Evolutionary conservation across 176 grass and related monocot genomes (phyloP), one percentile per base, ranked within the genome.

Genomic region (Juncus effusus): DNA sequence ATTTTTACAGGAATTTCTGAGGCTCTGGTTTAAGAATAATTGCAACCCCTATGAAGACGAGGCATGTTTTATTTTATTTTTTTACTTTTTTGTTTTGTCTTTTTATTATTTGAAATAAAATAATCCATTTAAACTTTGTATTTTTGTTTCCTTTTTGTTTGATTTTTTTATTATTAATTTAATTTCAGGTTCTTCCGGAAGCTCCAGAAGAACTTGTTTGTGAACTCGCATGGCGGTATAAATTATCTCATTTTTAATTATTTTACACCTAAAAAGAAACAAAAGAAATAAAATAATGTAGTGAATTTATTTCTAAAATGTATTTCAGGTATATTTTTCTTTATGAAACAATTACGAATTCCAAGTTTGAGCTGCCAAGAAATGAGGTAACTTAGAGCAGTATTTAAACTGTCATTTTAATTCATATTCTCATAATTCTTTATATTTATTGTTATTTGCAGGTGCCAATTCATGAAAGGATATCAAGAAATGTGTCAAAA

Each of bases 11-110:
- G 94, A 99, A 68, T 99, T 99, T 69, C 50, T 99, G 36, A 85
- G 85, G 65, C 67, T 99, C 67, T 99, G 94, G 94, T 99, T 99
- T 66, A 99, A 87, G 69, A 85, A 84, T 73, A 91, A 93, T 76
- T 99, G 94, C 72, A 99, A 99, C 75, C 94, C 88, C 51, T 93
- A 99, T 70, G 85, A 93, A 89, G 94, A 93, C 10, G 69, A 54
- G 73, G 94, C 89, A 86, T 60, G 35, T 4, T 1, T 55, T 63
- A 6, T 4, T 37, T 42, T 83, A 51, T 57, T 35, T 67, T 59
- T 15, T 4, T 54, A 41, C 5, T 52, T n/a, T 2, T 9, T 52
- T 60, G 3, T 37, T 54, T 37, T 67, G 12, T 28, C 16, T 53
- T 60, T 60, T 1, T 37, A 16, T 57, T 57, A 13, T 57, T 36